Evolutionary conservation across 225 moss, liverwort and hornwort species (phyloP).

Genomic region (Straminergon stramineum): DNA sequence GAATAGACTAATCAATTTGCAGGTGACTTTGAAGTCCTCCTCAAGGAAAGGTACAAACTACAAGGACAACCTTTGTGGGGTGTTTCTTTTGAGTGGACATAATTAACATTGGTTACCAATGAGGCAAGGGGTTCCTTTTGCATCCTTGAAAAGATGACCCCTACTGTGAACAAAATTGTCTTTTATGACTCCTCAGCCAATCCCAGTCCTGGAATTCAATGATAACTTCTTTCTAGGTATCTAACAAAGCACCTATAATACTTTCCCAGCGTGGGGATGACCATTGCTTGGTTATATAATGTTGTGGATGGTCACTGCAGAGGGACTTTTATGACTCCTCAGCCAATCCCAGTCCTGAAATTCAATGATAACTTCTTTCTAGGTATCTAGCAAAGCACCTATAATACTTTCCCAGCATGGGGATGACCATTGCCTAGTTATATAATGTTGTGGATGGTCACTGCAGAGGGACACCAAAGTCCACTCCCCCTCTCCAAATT

Average conservation of each 20-base stretch:
- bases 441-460: background rate
- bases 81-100: background rate
- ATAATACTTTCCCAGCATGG: background rate
- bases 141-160: background rate
- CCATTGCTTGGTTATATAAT: background rate
- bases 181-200: background rate
- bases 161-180: background rate
- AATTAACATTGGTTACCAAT: background rate
- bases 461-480: background rate
- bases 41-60: background rate
- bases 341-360: fast-evolving
- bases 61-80: background rate
- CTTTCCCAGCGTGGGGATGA: background rate
- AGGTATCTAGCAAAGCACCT: background rate
- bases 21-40: background rate
- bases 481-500: background rate
- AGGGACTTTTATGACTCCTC: background rate
- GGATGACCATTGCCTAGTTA: background rate
- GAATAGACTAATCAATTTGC: background rate
- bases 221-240: background rate
- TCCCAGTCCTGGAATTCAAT: fast-evolving
- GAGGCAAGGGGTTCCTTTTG: background rate
- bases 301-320: background rate
- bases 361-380: background rate
- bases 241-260: background rate